Base-by-base conservation (phyloP, 2,329 filamentous ascomycete genomes). In the Pseudogymnoascus sp. region DNA sequence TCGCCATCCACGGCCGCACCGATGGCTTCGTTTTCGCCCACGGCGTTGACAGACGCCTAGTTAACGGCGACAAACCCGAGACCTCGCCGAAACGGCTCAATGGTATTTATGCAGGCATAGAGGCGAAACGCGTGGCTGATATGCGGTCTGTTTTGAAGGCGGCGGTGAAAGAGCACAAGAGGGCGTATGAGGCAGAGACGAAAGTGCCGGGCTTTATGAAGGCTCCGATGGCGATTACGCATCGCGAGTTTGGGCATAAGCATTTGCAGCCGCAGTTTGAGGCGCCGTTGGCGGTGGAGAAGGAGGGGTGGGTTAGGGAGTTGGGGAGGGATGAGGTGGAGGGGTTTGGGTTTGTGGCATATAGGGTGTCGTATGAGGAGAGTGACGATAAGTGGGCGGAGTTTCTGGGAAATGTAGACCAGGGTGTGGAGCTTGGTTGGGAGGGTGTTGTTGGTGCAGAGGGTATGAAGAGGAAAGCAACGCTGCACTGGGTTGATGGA, bases 401-500 rank as follows among this genome's bases (percentile, higher is more conserved):
- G 3, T 64, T 63, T 14, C 3, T 62, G 23, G 40, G 36, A 23
- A 60, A 56, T 5, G 40, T 69, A 2, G 62, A 66, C 16, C 25
- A 59, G 5, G 63, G 53, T 9, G 37, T 70, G 28, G 63, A 66
- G 9, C 65, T 62, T 31, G 68, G 65, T 7, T 66, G 64, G 64
- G 65, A 66, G 7, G 68, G 63, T 6, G 31, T 66, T 25, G 12
- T 67, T 7, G 65, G 61, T 16, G 62, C 61, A 1, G 62, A 66
- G 9, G 62, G 40, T 2, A 40, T 65, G 16, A 68, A 63, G 23
- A 42, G 38, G 9, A 70, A 70, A 25, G 66, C 66, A 7, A 64
- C 25, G 1, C 21, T 69, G 11, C 62, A 68, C 34, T 69, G 68
- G 68, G 63, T 69, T 9, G 66, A 68, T 63, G 67, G 68, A 1